These are phyloP conservation scores for Neurospora sp. DNA, from an alignment of 495 filamentous ascomycete species.

Conservation along the genomic window DNA sequence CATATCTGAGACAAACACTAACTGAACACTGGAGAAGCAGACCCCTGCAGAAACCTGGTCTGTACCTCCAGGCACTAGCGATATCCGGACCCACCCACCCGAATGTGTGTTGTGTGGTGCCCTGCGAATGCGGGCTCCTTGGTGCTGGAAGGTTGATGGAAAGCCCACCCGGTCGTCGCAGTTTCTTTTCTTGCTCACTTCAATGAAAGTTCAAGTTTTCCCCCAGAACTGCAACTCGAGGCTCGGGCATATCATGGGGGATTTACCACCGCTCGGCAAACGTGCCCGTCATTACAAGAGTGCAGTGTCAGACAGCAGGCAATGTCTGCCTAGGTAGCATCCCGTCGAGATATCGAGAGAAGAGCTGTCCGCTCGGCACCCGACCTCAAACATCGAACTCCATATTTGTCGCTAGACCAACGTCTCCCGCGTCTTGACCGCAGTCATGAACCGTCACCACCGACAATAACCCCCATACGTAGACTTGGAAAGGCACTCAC, in stretches of 20 bases:
- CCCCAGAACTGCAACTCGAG: not conserved
- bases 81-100: slow-evolving; percentile 6
- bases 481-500: not conserved
- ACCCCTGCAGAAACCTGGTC: slow-evolving; percentile 20
- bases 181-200: not conserved
- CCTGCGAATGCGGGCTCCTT: not conserved
- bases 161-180: slow-evolving; percentile 1
- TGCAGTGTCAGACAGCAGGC: not conserved
- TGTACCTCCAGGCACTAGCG: slow-evolving; percentile 13
- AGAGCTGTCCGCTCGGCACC: not conserved
- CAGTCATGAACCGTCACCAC: not conserved
- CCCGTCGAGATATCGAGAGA: not conserved
- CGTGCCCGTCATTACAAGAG: not conserved
- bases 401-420: not conserved
- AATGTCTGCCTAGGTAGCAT: not conserved
- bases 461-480: not conserved
- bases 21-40: slow-evolving; percentile 15
- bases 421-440: not conserved
- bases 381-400: not conserved
- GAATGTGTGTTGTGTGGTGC: slow-evolving; percentile 2
- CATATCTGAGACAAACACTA: not conserved
- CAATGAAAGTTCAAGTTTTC: not conserved
- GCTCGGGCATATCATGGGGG: not conserved
- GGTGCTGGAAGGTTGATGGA: slow-evolving; percentile 7
- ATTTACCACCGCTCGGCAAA: not conserved